Conservation (phyloP, 2,329 filamentous ascomycete genomes). For the Pseudogymnoascus sp. region DNA sequence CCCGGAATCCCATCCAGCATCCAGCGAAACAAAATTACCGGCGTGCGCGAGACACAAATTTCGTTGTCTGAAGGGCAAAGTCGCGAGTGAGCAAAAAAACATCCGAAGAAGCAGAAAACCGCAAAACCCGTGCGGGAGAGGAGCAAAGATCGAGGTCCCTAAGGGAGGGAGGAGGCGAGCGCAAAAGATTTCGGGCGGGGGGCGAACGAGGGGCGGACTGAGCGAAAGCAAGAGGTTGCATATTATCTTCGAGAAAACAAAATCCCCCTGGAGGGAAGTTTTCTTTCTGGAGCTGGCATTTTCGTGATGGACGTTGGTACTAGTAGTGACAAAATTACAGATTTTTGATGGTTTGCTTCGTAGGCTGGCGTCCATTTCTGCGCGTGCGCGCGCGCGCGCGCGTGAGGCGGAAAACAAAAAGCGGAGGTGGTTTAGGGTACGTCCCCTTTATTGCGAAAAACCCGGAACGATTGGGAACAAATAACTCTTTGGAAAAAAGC, state of each 20-base stretch:
- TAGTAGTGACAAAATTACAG: slow-evolving; percentile 4
- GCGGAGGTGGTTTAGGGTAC: slow-evolving; percentile 2
- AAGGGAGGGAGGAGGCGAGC: neutral
- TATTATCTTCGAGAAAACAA: neutral
- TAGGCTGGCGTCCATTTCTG: neutral
- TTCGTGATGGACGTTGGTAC: slow-evolving; percentile 2
- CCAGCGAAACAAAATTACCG: neutral
- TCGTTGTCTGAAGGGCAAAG: neutral
- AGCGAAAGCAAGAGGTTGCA: neutral
- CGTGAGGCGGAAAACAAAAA: neutral
- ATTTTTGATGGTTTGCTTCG: slow-evolving; percentile 4
- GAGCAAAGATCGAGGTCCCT: neutral
- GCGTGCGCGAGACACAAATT: neutral
- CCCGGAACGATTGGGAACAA: neutral
- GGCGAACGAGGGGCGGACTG: neutral
- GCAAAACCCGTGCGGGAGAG: neutral
- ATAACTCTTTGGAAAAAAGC: neutral
- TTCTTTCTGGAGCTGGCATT: neutral
- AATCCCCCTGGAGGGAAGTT: neutral
- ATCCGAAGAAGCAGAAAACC: neutral
- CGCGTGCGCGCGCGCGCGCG: neutral
- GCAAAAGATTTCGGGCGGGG: neutral
- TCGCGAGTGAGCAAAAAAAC: neutral
- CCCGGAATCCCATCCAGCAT: neutral
- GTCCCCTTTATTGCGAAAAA: slow-evolving; percentile 5